Base-by-base conservation (phyloP, 768 basidiomycete species). In the Tricholoma hemisulphureum region DNA sequence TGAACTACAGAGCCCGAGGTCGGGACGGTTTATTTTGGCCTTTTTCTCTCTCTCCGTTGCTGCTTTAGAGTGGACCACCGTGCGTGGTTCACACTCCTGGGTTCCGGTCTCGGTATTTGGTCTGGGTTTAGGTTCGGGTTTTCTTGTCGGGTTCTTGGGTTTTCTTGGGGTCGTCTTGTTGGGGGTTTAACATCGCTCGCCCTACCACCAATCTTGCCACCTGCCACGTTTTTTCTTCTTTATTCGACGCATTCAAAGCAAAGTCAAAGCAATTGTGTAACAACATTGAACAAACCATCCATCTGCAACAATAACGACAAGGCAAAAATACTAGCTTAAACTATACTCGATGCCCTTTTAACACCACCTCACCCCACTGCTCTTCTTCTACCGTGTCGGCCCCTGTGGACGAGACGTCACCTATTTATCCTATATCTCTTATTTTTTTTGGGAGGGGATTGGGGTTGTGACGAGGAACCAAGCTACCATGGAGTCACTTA, bases 1-100 rank as follows among this genome's bases (percentile, higher is more conserved):
- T 58, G 52, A 52, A 51, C 45, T 53, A 32, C 51, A 58, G 57
- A 39, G 51, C 57, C 57, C 57, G 57, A 58, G 57, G 41, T 58
- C 57, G 57, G 57, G 57, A 58, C 57, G 35, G 8, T 52, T 46
- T 34, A n/a, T n/a, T n/a, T n/a, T n/a, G n/a, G n/a, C n/a, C 24
- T 39, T 53, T 31, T 53, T 34, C 20, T 41, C 18, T 21, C 7
- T 50, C n/a, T 14, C 10, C 21, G 2, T 26, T 34, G 37, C 13
- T 23, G 31, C 24, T 35, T 34, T 34, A 52, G 51, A 52, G 37
- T n/a, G n/a, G 3, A 21, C 2, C 9, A 16, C 13, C 7, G 5
- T 23, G 4, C 11, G 11, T 45, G 21, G 9, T 45, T 45, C 13
- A 23, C 21, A 23, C 10, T 28, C 51, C 24, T 39, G 34, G 34